These are phyloP conservation scores for Dothiorella sarmentorum DNA, from an alignment of 2,329 filamentous ascomycete genomes.

Conservation along the genomic window DNA sequence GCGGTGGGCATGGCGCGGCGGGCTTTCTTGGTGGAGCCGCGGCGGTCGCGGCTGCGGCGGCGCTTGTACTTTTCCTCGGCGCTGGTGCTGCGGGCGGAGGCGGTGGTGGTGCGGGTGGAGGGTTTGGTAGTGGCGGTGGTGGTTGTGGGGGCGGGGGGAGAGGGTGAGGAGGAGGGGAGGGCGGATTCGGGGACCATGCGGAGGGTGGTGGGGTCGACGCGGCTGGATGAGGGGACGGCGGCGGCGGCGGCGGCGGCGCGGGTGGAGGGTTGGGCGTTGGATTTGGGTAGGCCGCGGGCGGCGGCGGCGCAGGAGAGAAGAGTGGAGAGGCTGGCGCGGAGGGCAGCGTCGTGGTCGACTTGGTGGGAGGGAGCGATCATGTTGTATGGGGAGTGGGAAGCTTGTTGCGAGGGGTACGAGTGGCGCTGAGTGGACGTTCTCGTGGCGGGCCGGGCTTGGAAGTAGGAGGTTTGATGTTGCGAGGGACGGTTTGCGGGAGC, in stretches of 20 bases:
- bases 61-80: slow-evolving; percentile 20
- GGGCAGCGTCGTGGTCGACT: slow-evolving; percentile 86
- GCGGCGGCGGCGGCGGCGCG: neutral
- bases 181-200: slow-evolving; percentile 59
- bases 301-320: slow-evolving; percentile 92
- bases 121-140: slow-evolving; percentile 28
- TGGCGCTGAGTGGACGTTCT: slow-evolving; percentile 37
- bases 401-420: slow-evolving; percentile 38
- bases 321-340: slow-evolving; percentile 90
- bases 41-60: slow-evolving; percentile 19
- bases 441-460: slow-evolving; percentile 31
- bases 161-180: slow-evolving; percentile 41
- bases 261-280: slow-evolving; percentile 22
- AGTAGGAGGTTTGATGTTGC: slow-evolving; percentile 36
- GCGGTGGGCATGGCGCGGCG: no score
- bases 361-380: slow-evolving; percentile 72
- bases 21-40: slow-evolving; percentile 12
- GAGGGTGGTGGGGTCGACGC: slow-evolving; percentile 52
- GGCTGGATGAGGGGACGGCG: slow-evolving; percentile 32
- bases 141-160: slow-evolving; percentile 27
- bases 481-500: slow-evolving; percentile 44
- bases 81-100: slow-evolving; percentile 20
- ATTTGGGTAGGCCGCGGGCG: slow-evolving; percentile 74
- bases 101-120: slow-evolving; percentile 28
- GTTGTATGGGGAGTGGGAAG: slow-evolving; percentile 60